Base-by-base conservation (phyloP, 2,329 filamentous ascomycete species). In the Zymoseptoria tritici region DNA sequence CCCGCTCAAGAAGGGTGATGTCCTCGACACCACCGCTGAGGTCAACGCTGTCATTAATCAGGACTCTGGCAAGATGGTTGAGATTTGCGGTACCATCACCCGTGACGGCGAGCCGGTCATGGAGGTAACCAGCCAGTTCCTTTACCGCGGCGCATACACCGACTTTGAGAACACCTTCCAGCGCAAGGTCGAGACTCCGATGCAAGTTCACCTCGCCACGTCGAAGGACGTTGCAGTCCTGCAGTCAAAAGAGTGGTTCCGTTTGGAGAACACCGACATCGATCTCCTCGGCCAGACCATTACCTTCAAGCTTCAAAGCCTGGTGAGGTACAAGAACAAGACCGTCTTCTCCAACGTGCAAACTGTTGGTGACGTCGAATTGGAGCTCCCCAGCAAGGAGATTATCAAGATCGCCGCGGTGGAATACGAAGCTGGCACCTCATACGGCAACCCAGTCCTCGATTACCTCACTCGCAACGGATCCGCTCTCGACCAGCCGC, bases 121-220 rank as follows among this genome's bases (percentile, higher is more conserved):
- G 94, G 91, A 99, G 73, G 94, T 99, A 26, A 97, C 92, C 11
- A 97, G 91, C 63, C 94, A 99, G 76, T 99, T 99, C 83, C 77
- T 99, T 70, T 99, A 99, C 81, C 88, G 95, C 55, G 94, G 94
- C 59, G 82, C 83, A 29, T 99, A 99, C 78, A 89, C 84, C 58
- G 95, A 99, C 75, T 99, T 85, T 69, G 89, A 97, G 78, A 99
- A 96, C 79, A 99, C 95, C 6, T 99, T 99, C 86, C 92, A 97
- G 79, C 89, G 94, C 73, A 97, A 97, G 83, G 85, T 87, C 6
- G 94, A 99, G 79, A 96, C 90, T 1, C 92, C 93, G 0, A 94
- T 97, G 82, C 90, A 99, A 77, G 81, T 99, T 26, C 89, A 96
- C 71, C 83, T 99, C 54, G 86, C 82, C 13, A 92, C 91, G 2